Evolutionary conservation across 345 rosid species (phyloP), one percentile per base, ranked within the genome.

Genomic region (Linum tenue): DNA sequence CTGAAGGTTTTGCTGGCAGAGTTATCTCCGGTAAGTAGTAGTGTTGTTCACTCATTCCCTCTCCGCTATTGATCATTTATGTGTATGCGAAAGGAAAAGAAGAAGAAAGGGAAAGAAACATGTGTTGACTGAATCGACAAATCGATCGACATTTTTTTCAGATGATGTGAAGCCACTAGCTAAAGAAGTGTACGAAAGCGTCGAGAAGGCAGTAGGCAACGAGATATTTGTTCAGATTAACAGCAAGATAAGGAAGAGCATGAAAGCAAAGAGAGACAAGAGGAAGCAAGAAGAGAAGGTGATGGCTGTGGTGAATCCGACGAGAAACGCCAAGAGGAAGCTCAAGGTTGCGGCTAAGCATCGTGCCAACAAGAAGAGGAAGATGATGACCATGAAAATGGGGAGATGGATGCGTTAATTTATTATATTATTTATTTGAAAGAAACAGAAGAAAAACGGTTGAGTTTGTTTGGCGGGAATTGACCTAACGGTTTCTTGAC

Each of bases 251-350:
- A 82, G 89, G 76, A 88, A 82, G 44, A 81, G 63, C 51, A 56
- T 90, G 55, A 83, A 78, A 79, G 68, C 64, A 44, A 90, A 79
- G 78, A 79, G 97, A 65, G 95, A 94, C 2, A 88, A 81, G 80
- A 85, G 89, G 78, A 94, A 78, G 73, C 79, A 75, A 61, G 96
- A 84, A 4, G 91, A 84, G 60, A 94, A 94, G 79, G 70, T 79
- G 17, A 85, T 86, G 95, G 91, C 96, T 39, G 97, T 90, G 41
- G 82, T 84, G n/a, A 89, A 94, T 66, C 97, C 97, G 0, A 73
- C 36, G 70, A 75, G 95, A 40, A 85, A 83, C 67, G 96, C 96
- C 37, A 88, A 88, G 85, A 86, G 99, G 80, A 94, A 90, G 79
- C 72, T 85, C 55, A 84, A 86, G 70, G 65, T 83, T 16, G 84